Base-by-base conservation (phyloP, 2,329 filamentous ascomycete species). In the Chrysoporthe deuterocubensis region DNA sequence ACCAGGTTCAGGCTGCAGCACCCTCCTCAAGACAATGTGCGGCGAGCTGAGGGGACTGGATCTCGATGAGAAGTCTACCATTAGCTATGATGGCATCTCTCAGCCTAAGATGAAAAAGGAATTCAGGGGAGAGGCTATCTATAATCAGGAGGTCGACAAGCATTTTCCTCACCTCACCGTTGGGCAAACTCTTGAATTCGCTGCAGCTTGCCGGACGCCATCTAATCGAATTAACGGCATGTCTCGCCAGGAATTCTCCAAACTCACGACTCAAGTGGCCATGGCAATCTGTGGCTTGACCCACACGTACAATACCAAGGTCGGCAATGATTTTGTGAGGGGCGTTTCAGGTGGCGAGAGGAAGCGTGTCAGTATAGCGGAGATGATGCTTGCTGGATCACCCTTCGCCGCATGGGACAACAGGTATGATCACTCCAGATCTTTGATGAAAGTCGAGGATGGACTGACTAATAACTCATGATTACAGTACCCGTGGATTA, bases 361-460 rank as follows among this genome's bases (percentile, higher is more conserved):
- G 66, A 94, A 96, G 80, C 89, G 93, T 76, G 92, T 96, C 5
- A 92, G 89, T 57, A 93, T 96, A 70, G 92, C 91, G 1, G 92
- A 96, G 78, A 92, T 92, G 71, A 85, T 90, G 69, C 81, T 94
- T 13, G 89, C 89, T 18, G 81, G 83, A 44, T 85, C 87, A 0
- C 85, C 85, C 0, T 77, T 89, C 52, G 76, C 74, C 6, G 80
- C 78, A 0, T 96, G 92, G 92, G 93, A 91, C 69, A 93, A 93
- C 71, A 89, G 85, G 75, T 78, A 63, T 3, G 57, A 44, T 1
- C 3, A 61, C n/a, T 11, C 7, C 18, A 40, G 14, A 37, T n/a
- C 32, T n/a, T 16, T 37, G 32, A 26, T 3, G 26, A 6, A 14
- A 37, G 4, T n/a, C 37, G 9, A n/a, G 3, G 18, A 42, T 4